Evolutionary conservation across 495 filamentous ascomycete species (phyloP), one percentile per base, ranked within the genome.

Genomic region (Talaromyces nanjingensis): DNA sequence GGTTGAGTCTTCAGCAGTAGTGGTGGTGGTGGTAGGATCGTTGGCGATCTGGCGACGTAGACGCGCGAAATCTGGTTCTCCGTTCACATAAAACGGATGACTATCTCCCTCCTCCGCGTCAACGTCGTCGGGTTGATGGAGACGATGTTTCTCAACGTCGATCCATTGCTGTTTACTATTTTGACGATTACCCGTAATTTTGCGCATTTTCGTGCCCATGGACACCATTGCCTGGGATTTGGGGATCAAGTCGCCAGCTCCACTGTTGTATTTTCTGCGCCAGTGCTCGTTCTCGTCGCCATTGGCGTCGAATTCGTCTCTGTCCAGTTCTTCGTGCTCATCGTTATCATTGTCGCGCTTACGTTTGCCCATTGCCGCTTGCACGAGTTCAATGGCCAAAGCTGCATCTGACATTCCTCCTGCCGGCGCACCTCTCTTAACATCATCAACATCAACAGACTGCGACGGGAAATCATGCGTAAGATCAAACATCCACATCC

Each of bases 401-500:
- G 45, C 37, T 16, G 37, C 37, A 42, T 42, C 37, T 14, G 37
- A 42, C 14, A n/a, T 42, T 42, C 37, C 37, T 16, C 37, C 37
- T 14, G 37, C 14, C 37, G 34, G 6, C 6, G 45, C 16, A 49
- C 3, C 45, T 9, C 45, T 49, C 45, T 20, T 49, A 12, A 49
- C 11, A 49, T 49, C 45, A 20, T 49, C 45, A 4, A 20, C 45
- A 20, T 49, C 45, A 20, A 22, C 53, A 56, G 53, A 29, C 9
- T 56, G 53, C 22, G 76, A 69, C 0, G 81, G 82, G 59, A 96
- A 79, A 69, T 98, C 89, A 61, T 83, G 82, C 6, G 82, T 83
- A 5, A 96, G 70, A 72, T 98, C 91, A 64, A 98, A 84, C 93
- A 98, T 98, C 83, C 89, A 96, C 60, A 99, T 71, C 84, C 92